phyloP scores from a whole-genome alignment of 73 alveolate species.

The Durusdinium trenchii region DNA sequence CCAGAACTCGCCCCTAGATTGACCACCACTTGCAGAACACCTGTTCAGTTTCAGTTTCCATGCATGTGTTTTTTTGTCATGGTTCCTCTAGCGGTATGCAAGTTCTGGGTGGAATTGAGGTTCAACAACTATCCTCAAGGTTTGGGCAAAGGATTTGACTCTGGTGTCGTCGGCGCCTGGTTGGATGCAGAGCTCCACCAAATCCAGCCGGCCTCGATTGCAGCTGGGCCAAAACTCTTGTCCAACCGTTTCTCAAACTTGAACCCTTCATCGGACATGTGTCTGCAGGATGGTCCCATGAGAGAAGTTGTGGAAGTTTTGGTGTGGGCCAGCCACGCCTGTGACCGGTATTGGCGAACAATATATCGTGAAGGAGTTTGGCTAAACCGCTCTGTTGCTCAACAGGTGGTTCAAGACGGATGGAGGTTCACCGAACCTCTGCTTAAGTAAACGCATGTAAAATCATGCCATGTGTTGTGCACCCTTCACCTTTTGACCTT shows the following conservation, averaged over 20 bases:
- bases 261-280: no score
- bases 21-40: not conserved
- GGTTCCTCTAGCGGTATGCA: not conserved
- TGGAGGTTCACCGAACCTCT: not conserved
- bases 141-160: slow-evolving; percentile 36
- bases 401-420: not conserved
- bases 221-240: not conserved
- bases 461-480: not conserved
- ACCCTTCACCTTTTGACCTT: not conserved
- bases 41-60: no score
- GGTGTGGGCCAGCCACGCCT: not conserved
- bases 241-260: no score
- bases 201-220: not conserved
- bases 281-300: not conserved
- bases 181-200: slow-evolving; percentile 22
- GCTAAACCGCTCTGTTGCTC: slow-evolving; percentile 22
- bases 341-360: slow-evolving; percentile 25
- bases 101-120: not conserved
- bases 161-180: slow-evolving; percentile 54
- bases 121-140: slow-evolving; percentile 14
- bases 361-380: not conserved
- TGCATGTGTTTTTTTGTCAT: not conserved
- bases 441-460: not conserved
- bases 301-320: not conserved
- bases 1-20: not conserved